Percentiles rank a stretch among this genome's conserved stretches.
phyloP scores from a whole-genome alignment of 306 rosid species.

The Sicyos edulis region DNA sequence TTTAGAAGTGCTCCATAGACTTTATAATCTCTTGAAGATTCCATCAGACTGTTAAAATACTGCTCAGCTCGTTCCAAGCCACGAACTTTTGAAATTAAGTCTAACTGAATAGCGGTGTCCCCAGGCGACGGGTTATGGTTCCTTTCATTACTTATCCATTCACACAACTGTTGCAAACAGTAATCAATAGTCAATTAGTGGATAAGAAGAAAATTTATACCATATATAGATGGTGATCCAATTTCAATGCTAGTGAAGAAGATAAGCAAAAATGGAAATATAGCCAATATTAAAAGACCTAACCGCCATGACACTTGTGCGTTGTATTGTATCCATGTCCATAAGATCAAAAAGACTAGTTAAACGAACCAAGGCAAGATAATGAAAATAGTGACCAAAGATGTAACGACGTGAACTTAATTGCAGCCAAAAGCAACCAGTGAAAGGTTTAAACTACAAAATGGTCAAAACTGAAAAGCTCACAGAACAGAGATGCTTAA shows the following conservation, averaged over 20 bases:
- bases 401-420: not conserved
- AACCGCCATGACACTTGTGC: no score
- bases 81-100: slow-evolving; percentile 53
- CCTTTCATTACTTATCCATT: slow-evolving; percentile 44
- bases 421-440: not conserved
- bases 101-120: slow-evolving; percentile 37
- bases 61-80: slow-evolving; percentile 57
- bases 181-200: not conserved
- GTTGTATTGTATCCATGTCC: no score
- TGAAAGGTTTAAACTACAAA: not conserved
- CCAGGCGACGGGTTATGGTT: slow-evolving; percentile 25
- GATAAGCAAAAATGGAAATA: not conserved
- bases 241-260: not conserved
- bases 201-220: not conserved
- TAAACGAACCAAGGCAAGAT: not conserved
- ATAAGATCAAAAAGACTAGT: no score
- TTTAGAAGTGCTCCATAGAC: slow-evolving; percentile 50
- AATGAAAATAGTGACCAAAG: not conserved
- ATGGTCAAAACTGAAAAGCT: not conserved
- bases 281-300: not conserved
- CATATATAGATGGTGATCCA: not conserved
- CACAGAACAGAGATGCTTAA: no score
- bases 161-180: slow-evolving; percentile 40
- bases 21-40: slow-evolving; percentile 30
- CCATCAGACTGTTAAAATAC: slow-evolving; percentile 36